Conservation (phyloP, 257 asterid species). For the Haberlea rhodopensis region DNA sequence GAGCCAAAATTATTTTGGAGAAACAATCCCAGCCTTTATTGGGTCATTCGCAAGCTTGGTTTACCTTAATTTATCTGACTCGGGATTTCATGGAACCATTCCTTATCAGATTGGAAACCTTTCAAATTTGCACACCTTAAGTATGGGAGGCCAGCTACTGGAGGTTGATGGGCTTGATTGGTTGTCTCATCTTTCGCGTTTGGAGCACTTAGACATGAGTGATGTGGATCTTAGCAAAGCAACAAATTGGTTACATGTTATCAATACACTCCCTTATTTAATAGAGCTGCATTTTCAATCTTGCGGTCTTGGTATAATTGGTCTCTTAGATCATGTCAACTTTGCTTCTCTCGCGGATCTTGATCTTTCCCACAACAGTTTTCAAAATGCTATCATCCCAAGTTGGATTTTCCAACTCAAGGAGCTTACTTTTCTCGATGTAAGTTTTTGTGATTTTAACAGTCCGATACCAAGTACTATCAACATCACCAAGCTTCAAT, state of each 20-base stretch:
- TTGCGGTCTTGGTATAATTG: neutral
- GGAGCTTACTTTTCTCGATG: constrained; percentile 29
- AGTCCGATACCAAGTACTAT: constrained; percentile 27
- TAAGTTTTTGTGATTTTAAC: neutral
- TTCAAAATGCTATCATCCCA: constrained; percentile 1
- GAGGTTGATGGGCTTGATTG: constrained; percentile 5
- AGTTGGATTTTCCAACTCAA: constrained; percentile 33
- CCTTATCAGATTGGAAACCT: constrained; percentile 20
- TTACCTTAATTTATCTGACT: constrained; percentile 13
- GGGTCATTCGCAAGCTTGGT: constrained; percentile 18
- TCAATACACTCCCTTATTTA: constrained; percentile 16
- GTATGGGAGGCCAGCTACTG: neutral
- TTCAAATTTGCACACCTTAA: constrained; percentile 13
- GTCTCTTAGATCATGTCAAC: neutral
- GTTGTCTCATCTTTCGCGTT: constrained; percentile 15
- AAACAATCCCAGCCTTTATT: constrained; percentile 18
- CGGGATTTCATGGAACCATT: constrained; percentile 1
- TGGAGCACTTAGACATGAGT: constrained; percentile 12
- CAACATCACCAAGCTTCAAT: constrained; percentile 27
- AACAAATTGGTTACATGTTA: constrained; percentile 11
- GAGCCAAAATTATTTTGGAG: constrained; percentile 7
- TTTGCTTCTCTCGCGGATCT: constrained; percentile 8
- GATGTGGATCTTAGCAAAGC: constrained; percentile 1
- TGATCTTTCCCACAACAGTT: neutral
- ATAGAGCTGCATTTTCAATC: neutral